Base-by-base conservation (phyloP, 2,329 filamentous ascomycete species). In the Biscogniauxia mediterranea region DNA sequence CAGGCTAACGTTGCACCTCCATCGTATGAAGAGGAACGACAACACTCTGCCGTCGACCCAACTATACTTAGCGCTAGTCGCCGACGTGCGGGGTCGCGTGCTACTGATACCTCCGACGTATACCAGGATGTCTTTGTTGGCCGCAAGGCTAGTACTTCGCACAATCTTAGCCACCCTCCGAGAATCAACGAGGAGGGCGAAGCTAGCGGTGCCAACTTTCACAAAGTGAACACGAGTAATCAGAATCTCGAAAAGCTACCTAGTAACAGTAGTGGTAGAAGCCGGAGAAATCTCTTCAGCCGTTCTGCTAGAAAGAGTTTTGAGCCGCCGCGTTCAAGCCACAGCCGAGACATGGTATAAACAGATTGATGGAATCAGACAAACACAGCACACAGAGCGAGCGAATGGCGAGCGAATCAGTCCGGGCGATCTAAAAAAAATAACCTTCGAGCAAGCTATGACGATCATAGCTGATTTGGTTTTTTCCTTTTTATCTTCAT, bases 41-140 rank as follows among this genome's bases (percentile, higher is more conserved):
- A 59, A 6, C 56, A 60, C 11, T 8, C 28, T 13, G 54, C 61
- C n/a, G 64, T 73, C 0, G 66, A 74, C 52, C 71, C 66, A 0
- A 61, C 69, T 19, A 59, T 69, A 20, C 58, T 74, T 1, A 55
- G 66, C 11, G 68, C 72, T 5, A 69, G 70, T 5, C 68, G 70
- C 21, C 64, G 71, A 23, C 66, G 72, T 23, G 66, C 70, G 55
- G 65, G 71, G 58, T 70, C 73, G 15, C 63, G 69, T 42, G 63
- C 69, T 1, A 38, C 61, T 8, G 65, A 69, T n/a, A 63, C 64
- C 6, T 64, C 64, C n/a, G 73, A 74, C 46, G 74, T 83, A 65
- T 80, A 79, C 72, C 74, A 79, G 59, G 77, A 82, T 57, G 78
- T 83, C 0, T 83, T 81, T 55, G 76, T 78, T 26, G 75, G 72